Evolutionary conservation across 768 basidiomycete genomes (phyloP).

Genomic region (Rhizopogon vinicolor): DNA sequence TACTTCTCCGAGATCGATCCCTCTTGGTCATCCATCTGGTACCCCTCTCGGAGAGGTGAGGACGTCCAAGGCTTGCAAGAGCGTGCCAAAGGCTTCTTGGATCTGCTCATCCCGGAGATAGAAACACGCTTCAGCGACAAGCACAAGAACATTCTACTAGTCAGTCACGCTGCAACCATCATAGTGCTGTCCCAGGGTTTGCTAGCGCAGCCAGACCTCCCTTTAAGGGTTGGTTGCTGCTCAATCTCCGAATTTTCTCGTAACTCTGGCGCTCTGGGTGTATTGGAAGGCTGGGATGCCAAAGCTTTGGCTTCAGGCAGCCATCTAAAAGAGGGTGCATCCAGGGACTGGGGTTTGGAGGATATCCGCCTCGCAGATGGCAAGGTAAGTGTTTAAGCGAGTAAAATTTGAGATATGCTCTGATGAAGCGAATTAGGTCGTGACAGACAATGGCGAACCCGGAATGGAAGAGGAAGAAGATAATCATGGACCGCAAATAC

Average conservation of each 20-base stretch:
- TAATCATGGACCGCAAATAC: constrained; percentile 48
- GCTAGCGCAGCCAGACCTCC: constrained; percentile 44
- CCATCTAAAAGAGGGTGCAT: constrained; percentile 54
- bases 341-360: constrained; percentile 80
- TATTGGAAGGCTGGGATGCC: constrained; percentile 44
- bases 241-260: constrained; percentile 56
- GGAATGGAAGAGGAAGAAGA: constrained; percentile 63
- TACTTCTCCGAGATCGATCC: constrained; percentile 55
- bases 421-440: constrained; percentile 40
- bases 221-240: constrained; percentile 71
- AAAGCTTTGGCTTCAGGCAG: constrained; percentile 47
- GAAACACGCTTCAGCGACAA: constrained; percentile 38
- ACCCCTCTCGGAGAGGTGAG: constrained; percentile 73
- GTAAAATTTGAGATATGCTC: neutral
- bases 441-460: constrained; percentile 66
- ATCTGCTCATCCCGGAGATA: constrained; percentile 45
- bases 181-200: constrained; percentile 63
- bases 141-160: constrained; percentile 53
- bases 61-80: constrained; percentile 56
- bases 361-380: constrained; percentile 60
- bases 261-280: constrained; percentile 18
- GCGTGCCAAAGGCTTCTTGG: constrained; percentile 50
- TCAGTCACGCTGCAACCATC: constrained; percentile 73
- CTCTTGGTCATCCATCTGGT: constrained; percentile 60
- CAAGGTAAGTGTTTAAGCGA: constrained; percentile 37